Conservation (phyloP, 225 moss, liverwort and hornwort genomes). For the Pleurozium schreberi region DNA sequence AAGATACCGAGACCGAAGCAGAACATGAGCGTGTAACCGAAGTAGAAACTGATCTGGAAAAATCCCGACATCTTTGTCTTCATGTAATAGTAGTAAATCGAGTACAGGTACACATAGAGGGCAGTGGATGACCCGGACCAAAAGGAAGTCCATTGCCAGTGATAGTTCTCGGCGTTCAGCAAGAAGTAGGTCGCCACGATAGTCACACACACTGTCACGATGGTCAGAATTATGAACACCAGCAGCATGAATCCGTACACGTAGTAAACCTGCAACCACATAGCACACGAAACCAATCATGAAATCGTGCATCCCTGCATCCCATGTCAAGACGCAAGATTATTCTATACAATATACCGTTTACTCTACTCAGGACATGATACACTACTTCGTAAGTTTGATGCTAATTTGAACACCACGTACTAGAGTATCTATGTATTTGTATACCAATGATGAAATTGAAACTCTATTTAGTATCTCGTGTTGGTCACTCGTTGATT, state of each 20-base stretch:
- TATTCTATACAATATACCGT: background rate
- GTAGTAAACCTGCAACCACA: conserved; percentile 79
- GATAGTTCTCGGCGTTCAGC: conserved; percentile 93
- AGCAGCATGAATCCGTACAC: conserved; percentile 99
- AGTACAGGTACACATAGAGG: conserved; percentile 89
- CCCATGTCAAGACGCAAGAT: background rate
- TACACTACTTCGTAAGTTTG: too few relatives aligned
- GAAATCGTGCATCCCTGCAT: background rate
- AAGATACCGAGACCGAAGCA: conserved; percentile 88
- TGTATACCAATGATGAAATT: background rate
- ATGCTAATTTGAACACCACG: background rate
- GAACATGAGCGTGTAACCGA: conserved; percentile 98
- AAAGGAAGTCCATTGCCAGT: conserved; percentile 99
- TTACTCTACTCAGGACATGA: too few relatives aligned
- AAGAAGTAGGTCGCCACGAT: conserved; percentile 96
- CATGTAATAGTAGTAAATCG: conserved; percentile 90
- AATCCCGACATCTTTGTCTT: conserved; percentile 99
- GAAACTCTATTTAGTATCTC: background rate
- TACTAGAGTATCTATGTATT: background rate
- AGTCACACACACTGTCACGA: conserved; percentile 97
- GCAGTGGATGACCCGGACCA: conserved; percentile 89
- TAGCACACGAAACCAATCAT: background rate
- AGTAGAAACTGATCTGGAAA: conserved; percentile 99
- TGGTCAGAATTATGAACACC: conserved; percentile 81
- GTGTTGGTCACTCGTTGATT: background rate